Base-by-base conservation (phyloP, 2,329 filamentous ascomycete genomes). In the Penicillium concentricum region DNA sequence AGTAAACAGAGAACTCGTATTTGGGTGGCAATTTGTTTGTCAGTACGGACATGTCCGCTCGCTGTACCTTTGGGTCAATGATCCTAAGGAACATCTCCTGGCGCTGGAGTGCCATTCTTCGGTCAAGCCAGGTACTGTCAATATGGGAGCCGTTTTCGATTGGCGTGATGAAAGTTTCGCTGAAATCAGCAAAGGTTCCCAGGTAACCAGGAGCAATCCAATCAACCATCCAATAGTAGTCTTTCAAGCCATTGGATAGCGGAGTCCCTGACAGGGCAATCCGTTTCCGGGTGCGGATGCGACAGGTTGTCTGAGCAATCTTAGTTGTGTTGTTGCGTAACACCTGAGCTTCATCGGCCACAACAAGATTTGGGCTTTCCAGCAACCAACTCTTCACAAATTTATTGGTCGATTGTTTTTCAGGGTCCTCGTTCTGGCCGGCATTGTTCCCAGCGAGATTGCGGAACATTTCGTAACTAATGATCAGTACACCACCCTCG, bases 251-350 rank as follows among this genome's bases (percentile, higher is more conserved):
- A 68, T 96, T 97, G 5, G 90, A 87, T 50, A 97, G 78, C 0
- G 92, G 92, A 0, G 92, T 93, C 0, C 92, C 92, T 0, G 92
- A 96, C 59, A 97, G 79, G 6, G 91, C 92, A 61, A 97, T 89
- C 12, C 92, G 86, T 58, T 82, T 87, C 52, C 78, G 83, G 0
- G 91, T 89, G 58, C 72, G 79, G 68, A 97, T 88, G 12, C 77
- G 72, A 2, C 77, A 76, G 20, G 87, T 84, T 6, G 83, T 79
- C 37, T 72, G 61, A 42, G 85, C 78, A 34, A 87, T 75, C 20
- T 79, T 73, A 0, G 86, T 79, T 0, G 69, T 70, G 0, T 78
- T 73, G 60, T 91, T 92, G 73, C 94, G 96, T 69, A 96, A 75
- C 22, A 74, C 78, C 69, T 97, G 92, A 0, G 91, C 92, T 73